phyloP scores from a whole-genome alignment of 2,329 filamentous ascomycete genomes.

The Trichoderma sp. region DNA sequence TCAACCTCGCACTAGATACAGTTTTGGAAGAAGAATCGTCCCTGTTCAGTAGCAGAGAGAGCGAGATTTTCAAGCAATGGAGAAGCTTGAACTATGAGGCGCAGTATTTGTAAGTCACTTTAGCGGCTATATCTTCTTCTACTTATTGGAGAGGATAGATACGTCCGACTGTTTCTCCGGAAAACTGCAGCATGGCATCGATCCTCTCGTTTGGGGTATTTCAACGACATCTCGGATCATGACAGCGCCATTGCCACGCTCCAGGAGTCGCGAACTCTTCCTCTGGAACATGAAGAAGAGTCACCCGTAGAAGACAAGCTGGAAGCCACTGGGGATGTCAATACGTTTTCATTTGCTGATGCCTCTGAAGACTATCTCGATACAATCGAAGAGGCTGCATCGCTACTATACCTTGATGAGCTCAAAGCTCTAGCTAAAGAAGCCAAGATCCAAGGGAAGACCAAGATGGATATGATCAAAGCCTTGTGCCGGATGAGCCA shows the following conservation, averaged over 20 bases:
- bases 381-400: constrained; percentile 78
- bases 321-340: constrained; percentile 47
- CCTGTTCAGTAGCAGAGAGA: constrained; percentile 79
- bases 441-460: constrained; percentile 81
- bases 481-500: constrained; percentile 72
- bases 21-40: constrained; percentile 87
- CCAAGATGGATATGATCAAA: constrained; percentile 74
- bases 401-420: constrained; percentile 81
- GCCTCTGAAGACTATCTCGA: constrained; percentile 69
- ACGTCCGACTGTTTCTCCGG: constrained; percentile 87
- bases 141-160: constrained; percentile 47
- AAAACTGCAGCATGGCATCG: constrained; percentile 93
- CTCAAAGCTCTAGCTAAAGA: constrained; percentile 82
- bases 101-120: constrained; percentile 72
- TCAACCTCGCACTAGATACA: constrained; percentile 86
- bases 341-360: constrained; percentile 76
- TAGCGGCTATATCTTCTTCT: neutral
- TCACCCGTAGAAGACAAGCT: constrained; percentile 25
- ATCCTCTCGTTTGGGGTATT: constrained; percentile 71
- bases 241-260: constrained; percentile 62
- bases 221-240: constrained; percentile 77
- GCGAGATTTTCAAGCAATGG: constrained; percentile 75
- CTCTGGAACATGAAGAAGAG: constrained; percentile 32
- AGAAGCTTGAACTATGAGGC: constrained; percentile 71
- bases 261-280: constrained; percentile 57